phyloP scores from a whole-genome alignment of 2,329 filamentous ascomycete species.

The Hypoxylon sp. region DNA sequence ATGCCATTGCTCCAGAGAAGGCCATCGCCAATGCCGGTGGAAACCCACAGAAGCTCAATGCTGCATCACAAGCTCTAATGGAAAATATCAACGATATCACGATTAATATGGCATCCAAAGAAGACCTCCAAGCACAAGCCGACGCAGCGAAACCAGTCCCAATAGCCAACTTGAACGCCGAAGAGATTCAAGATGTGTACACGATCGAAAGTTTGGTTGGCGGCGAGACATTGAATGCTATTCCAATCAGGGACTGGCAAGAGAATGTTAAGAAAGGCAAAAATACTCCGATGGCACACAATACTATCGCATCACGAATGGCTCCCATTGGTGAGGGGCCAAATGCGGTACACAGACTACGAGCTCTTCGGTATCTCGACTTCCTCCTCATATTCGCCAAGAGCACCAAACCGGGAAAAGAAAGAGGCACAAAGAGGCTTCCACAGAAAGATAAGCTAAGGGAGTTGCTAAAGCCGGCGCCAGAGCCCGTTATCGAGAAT shows the following conservation, averaged over 20 bases:
- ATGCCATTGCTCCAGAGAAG: slow-evolving; percentile 72
- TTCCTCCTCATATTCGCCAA: slow-evolving; percentile 65
- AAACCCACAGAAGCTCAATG: slow-evolving; percentile 60
- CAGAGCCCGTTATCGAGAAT: slow-evolving; percentile 69
- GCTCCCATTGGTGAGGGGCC: slow-evolving; percentile 62
- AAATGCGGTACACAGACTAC: slow-evolving; percentile 61
- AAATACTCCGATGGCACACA: slow-evolving; percentile 64
- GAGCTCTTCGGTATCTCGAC: slow-evolving; percentile 67
- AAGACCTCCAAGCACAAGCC: slow-evolving; percentile 70
- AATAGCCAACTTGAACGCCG: slow-evolving; percentile 71
- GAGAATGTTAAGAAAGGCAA: slow-evolving; percentile 68
- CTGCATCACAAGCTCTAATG: slow-evolving; percentile 67
- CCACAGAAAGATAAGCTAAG: slow-evolving; percentile 70
- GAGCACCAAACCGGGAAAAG: slow-evolving; percentile 55
- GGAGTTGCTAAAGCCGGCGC: slow-evolving; percentile 64
- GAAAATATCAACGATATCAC: slow-evolving; percentile 69
- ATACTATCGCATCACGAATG: slow-evolving; percentile 72
- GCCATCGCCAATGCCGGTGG: slow-evolving; percentile 57
- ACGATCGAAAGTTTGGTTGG: slow-evolving; percentile 72
- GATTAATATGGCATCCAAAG: slow-evolving; percentile 70
- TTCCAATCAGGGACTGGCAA: slow-evolving; percentile 79
- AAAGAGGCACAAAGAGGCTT: slow-evolving; percentile 59
- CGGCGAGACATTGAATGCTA: slow-evolving; percentile 68
- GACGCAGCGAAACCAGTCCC: slow-evolving; percentile 78
- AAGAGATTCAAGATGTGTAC: slow-evolving; percentile 77